Percentiles rank a stretch among this genome's conserved stretches.
Conservation (phyloP, 805 yeast genomes). For the Cyberlindnera bimundalis region DNA sequence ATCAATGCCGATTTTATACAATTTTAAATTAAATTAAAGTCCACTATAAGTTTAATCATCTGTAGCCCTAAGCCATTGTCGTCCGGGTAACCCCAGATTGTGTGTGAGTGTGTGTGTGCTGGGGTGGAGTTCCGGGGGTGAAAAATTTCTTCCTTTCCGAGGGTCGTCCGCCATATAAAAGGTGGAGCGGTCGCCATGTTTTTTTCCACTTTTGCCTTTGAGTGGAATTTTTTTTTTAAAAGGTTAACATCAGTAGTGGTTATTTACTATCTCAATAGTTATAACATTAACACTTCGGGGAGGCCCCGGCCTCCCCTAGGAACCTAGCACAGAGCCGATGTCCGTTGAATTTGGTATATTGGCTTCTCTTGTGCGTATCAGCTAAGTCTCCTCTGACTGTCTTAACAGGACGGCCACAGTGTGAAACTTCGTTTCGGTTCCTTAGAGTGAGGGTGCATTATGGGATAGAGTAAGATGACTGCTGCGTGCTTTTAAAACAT, state of each 20-base stretch:
- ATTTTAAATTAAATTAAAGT: conserved; percentile 18
- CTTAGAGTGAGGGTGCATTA: conserved; percentile 46
- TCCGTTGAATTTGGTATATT: conserved; percentile 27
- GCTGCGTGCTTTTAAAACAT: conserved; percentile 14
- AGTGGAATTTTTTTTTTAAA: conserved; percentile 19
- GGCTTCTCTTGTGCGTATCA: conserved; percentile 37
- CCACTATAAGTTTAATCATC: too few species aligned
- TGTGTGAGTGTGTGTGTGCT: background rate
- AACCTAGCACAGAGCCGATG: conserved; percentile 27
- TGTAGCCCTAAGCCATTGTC: background rate
- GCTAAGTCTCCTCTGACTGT: conserved; percentile 70
- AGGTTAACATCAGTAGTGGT: conserved; percentile 72
- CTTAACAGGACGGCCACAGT: conserved; percentile 72
- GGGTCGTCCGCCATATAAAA: conserved; percentile 28
- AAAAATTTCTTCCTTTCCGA: conserved; percentile 7
- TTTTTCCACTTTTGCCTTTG: conserved; percentile 6
- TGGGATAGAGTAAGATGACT: conserved; percentile 26
- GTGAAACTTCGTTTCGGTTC: conserved; percentile 71
- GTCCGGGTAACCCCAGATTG: conserved; percentile 16
- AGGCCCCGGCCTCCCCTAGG: conserved; percentile 22
- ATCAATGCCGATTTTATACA: conserved; percentile 28
- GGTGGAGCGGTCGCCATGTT: conserved; percentile 26
- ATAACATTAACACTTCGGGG: conserved; percentile 43
- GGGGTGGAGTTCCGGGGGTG: background rate
- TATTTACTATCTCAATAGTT: conserved; percentile 62